Evolutionary conservation across 2,329 filamentous ascomycete species (phyloP).

Genomic region (Nemania sp.): DNA sequence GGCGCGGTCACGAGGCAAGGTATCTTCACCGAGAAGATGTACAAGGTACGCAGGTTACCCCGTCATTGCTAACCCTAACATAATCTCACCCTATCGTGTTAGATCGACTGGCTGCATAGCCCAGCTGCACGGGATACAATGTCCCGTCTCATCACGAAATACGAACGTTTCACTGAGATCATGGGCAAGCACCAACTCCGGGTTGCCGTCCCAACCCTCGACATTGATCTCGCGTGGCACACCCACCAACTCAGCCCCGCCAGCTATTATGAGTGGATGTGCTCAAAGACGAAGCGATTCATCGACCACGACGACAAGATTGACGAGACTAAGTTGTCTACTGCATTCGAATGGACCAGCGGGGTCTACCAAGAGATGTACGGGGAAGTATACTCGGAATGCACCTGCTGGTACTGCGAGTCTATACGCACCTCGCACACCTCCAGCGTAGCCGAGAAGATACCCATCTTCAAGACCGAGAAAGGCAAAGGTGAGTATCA

Average conservation of each 20-base stretch:
- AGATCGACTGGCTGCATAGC: slow-evolving; percentile 77
- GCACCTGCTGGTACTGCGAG: slow-evolving; percentile 86
- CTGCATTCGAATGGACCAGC: slow-evolving; percentile 72
- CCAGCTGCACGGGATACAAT: slow-evolving; percentile 67
- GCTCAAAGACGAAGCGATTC: slow-evolving; percentile 55
- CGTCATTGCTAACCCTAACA: background rate
- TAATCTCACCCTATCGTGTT: background rate
- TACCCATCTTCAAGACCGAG: slow-evolving; percentile 51
- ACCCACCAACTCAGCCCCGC: slow-evolving; percentile 73
- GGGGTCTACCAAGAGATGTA: slow-evolving; percentile 69
- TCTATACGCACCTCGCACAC: slow-evolving; percentile 62
- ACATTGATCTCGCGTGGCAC: slow-evolving; percentile 78
- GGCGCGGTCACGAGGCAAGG: slow-evolving; percentile 69
- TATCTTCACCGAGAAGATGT: slow-evolving; percentile 73
- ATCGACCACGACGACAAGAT: slow-evolving; percentile 87
- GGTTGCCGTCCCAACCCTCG: slow-evolving; percentile 69
- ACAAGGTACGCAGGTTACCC: slow-evolving; percentile 43
- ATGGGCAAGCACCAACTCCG: slow-evolving; percentile 52
- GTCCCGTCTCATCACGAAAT: slow-evolving; percentile 65
- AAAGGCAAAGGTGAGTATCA: slow-evolving; percentile 42
- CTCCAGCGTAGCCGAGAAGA: slow-evolving; percentile 47
- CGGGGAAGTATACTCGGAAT: slow-evolving; percentile 71
- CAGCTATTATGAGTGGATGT: slow-evolving; percentile 64
- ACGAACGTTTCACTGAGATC: slow-evolving; percentile 64
- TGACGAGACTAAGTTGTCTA: slow-evolving; percentile 65